phyloP scores from a whole-genome alignment of 305 asterid genomes.

The Fraxinus latifolia region DNA sequence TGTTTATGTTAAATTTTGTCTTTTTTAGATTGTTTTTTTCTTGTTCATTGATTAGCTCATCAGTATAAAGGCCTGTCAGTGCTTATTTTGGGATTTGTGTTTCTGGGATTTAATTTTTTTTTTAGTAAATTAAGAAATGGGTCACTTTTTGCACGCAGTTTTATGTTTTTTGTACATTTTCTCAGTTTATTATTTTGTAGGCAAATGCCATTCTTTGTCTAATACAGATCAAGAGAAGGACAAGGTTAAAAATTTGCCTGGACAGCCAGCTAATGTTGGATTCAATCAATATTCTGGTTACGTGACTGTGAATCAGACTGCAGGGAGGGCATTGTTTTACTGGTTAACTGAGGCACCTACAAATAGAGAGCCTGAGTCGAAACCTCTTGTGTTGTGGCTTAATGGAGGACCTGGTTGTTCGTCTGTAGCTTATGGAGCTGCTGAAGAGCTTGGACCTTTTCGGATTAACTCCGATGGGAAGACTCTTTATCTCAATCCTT shows the following conservation, averaged over 20 bases:
- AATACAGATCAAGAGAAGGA: constrained; percentile 66
- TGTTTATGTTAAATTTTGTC: constrained; percentile 26
- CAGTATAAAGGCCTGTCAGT: constrained; percentile 22
- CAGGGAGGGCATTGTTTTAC: constrained; percentile 86
- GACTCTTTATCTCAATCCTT: constrained; percentile 65
- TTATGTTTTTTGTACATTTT: constrained; percentile 29
- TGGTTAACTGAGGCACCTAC: constrained; percentile 83
- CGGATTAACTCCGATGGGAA: constrained; percentile 77
- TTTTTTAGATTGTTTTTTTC: constrained; percentile 9
- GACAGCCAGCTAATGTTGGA: constrained; percentile 69
- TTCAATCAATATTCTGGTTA: constrained; percentile 84
- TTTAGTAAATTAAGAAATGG: constrained; percentile 37
- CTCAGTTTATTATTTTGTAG: constrained; percentile 42
- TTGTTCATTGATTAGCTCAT: constrained; percentile 19
- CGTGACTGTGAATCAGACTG: constrained; percentile 60
- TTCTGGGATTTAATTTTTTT: constrained; percentile 25
- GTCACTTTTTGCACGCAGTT: constrained; percentile 19
- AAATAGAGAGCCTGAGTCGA: constrained; percentile 48
- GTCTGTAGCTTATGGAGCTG: constrained; percentile 90
- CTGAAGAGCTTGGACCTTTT: constrained; percentile 93
- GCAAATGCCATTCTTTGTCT: constrained; percentile 37
- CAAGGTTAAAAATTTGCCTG: constrained; percentile 65
- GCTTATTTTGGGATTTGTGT: constrained; percentile 19
- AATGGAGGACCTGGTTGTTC: constrained; percentile 99
- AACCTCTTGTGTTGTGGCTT: constrained; percentile 91